phyloP scores from a whole-genome alignment of 306 rosid genomes.

The Prunus mira region DNA sequence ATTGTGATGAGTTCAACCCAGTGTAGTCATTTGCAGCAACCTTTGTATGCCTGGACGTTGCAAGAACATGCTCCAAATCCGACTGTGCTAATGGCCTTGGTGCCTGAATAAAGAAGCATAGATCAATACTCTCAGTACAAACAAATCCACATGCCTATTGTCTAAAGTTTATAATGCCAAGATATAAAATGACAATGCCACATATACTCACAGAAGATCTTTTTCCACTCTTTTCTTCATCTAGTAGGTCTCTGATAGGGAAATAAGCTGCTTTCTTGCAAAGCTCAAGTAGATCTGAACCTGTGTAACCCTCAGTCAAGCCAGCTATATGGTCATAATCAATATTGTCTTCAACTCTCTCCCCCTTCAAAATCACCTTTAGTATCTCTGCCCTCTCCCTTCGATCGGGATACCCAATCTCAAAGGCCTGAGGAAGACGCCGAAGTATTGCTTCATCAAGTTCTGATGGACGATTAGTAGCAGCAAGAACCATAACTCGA shows the following conservation, averaged over 20 bases:
- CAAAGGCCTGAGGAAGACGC: slow-evolving; percentile 99
- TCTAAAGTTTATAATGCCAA: not conserved
- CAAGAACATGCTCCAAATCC: slow-evolving; percentile 71
- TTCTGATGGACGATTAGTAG: slow-evolving; percentile 98
- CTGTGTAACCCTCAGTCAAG: slow-evolving; percentile 81
- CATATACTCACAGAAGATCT: slow-evolving; percentile 58
- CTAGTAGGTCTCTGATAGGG: slow-evolving; percentile 80
- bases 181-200: slow-evolving; percentile 6
- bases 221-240: slow-evolving; percentile 70
- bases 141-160: slow-evolving; percentile 7
- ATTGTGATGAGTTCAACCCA: slow-evolving; percentile 41
- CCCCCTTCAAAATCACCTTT: slow-evolving; percentile 77
- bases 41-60: slow-evolving; percentile 68
- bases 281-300: slow-evolving; percentile 92
- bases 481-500: slow-evolving; percentile 96
- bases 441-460: slow-evolving; percentile 98
- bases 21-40: slow-evolving; percentile 78
- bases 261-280: slow-evolving; percentile 98
- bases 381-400: slow-evolving; percentile 83
- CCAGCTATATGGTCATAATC: slow-evolving; percentile 55
- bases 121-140: slow-evolving; percentile 6
- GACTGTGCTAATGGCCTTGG: slow-evolving; percentile 61
- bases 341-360: slow-evolving; percentile 55
- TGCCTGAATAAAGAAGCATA: slow-evolving; percentile 40
- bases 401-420: slow-evolving; percentile 75